Base-by-base conservation (phyloP, 768 basidiomycete species). In the Kwoniella newhampshirensis region DNA sequence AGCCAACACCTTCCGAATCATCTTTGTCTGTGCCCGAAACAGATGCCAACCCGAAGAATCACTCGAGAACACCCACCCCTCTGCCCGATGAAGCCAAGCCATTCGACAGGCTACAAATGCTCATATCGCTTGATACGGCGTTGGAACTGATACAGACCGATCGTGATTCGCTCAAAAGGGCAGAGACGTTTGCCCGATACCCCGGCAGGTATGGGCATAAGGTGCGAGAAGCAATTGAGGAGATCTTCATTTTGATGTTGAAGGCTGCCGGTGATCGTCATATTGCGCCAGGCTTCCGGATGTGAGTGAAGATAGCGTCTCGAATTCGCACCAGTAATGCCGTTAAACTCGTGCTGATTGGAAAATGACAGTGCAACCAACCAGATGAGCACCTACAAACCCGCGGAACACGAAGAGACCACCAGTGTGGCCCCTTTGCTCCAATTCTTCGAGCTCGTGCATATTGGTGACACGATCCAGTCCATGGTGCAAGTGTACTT, bases 401-500 rank as follows among this genome's bases (percentile, higher is more conserved):
- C 96, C 0, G 86, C 87, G 0, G 91, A 93, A 60, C 89, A 89
- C 66, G 82, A 86, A 48, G 87, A 84, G 48, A 85, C 86, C 35
- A 85, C 84, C 21, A 86, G 84, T 62, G 93, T 98, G 2, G 91
- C 93, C 0, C 96, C 96, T 0, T 78, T 99, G 2, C 79, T 97
- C 37, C 93, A 98, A 73, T 98, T 98, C 78, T 97, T 99, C 63
- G 94, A 98, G 79, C 81, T 98, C 21, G 94, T 94, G 0, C 96
- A 98, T 78, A 81, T 98, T 15, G 96, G 92, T 0, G 94, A 99
- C 71, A 99, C 90, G 15, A 97, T 98, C 41, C 91, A 94, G 77
- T 90, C 87, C 17, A 97, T 98, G 85, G 85, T 96, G 5, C 92
- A 99, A 66, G 96, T 97, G 1, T 99, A 93, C 75, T 99, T 94